These are phyloP conservation scores for Chaetomium sp. DNA, from an alignment of 2,329 filamentous ascomycete genomes.

Conservation along the genomic window DNA sequence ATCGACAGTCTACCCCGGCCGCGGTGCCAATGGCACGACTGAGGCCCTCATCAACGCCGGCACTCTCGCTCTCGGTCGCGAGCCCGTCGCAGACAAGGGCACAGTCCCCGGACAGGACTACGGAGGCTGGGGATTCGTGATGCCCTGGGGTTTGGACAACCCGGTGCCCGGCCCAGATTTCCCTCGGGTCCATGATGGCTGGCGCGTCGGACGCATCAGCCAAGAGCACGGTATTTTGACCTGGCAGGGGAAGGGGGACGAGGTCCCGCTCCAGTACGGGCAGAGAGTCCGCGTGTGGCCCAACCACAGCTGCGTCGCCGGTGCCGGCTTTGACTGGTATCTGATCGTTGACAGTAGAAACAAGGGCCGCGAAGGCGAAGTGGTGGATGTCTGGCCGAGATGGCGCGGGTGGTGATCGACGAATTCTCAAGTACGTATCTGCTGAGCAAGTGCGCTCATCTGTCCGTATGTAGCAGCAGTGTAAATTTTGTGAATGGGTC, in stretches of 20 bases:
- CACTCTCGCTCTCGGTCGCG: conserved; percentile 69
- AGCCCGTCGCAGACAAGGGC: conserved; percentile 62
- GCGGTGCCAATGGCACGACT: conserved; percentile 50
- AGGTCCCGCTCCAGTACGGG: conserved; percentile 59
- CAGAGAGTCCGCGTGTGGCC: conserved; percentile 73
- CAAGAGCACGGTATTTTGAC: conserved; percentile 77
- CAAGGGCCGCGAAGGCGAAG: conserved; percentile 56
- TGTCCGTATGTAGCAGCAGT: neutral
- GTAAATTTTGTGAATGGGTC: neutral
- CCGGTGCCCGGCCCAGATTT: conserved; percentile 47
- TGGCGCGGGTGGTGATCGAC: conserved; percentile 67
- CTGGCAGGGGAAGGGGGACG: conserved; percentile 55
- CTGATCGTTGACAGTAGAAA: conserved; percentile 68
- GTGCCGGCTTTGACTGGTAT: conserved; percentile 72
- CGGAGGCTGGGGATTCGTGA: conserved; percentile 69
- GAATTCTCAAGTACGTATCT: neutral
- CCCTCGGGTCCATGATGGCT: conserved; percentile 50
- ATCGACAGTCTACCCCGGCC: conserved; percentile 58
- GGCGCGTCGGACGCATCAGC: conserved; percentile 71
- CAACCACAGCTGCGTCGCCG: conserved; percentile 79
- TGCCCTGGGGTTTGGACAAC: conserved; percentile 53
- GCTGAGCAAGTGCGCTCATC: neutral
- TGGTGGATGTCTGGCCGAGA: conserved; percentile 75
- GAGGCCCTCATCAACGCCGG: conserved; percentile 73
- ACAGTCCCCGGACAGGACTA: conserved; percentile 52